Conservation (phyloP, 306 rosid genomes). For the Corylus heterophylla region DNA sequence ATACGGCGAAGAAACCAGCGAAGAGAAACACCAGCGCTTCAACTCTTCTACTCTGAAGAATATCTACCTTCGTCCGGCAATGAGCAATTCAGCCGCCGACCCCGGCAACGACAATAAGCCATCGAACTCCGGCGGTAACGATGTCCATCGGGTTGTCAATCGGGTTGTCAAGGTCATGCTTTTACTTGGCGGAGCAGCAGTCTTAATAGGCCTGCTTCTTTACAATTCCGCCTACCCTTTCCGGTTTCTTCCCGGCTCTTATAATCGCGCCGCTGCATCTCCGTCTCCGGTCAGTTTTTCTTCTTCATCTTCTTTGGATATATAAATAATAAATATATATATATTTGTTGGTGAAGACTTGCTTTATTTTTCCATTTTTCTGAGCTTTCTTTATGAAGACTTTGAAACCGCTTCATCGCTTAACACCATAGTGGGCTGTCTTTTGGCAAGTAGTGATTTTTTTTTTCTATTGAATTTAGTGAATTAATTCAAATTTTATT, state of each 20-base stretch:
- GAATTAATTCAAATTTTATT: no score
- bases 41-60: no score
- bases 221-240: slow-evolving; percentile 35
- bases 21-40: no score
- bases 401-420: no score
- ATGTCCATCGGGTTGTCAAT: background rate
- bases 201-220: slow-evolving; percentile 29
- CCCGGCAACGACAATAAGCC: background rate
- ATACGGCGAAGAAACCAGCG: no score
- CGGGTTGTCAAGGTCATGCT: slow-evolving; percentile 14
- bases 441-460: no score
- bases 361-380: no score
- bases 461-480: no score
- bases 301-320: background rate
- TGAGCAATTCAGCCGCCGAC: slow-evolving; percentile 30
- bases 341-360: no score
- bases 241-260: slow-evolving; percentile 32
- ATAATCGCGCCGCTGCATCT: slow-evolving; percentile 24
- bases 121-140: slow-evolving; percentile 19
- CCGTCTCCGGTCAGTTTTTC: slow-evolving; percentile 7
- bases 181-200: slow-evolving; percentile 34
- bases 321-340: no score
- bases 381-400: no score
- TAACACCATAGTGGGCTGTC: no score
- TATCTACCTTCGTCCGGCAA: background rate